phyloP scores from a whole-genome alignment of 768 basidiomycete species.

The Pleurotus tuoliensis region DNA sequence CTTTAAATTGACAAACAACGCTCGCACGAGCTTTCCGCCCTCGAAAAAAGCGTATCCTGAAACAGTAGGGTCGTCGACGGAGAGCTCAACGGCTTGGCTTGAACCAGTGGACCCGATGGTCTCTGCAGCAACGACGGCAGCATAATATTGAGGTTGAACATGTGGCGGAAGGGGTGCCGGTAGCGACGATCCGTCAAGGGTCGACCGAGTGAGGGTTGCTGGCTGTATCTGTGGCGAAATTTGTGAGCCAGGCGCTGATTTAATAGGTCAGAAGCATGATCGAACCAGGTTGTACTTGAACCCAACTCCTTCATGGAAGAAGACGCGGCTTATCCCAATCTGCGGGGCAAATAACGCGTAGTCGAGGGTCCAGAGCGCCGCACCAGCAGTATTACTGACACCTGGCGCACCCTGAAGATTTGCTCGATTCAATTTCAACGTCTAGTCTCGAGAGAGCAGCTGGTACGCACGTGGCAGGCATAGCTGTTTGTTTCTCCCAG shows the following conservation, averaged over 20 bases:
- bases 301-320: conserved; percentile 67
- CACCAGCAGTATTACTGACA: conserved; percentile 68
- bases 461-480: conserved; percentile 33
- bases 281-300: conserved; percentile 67
- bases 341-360: conserved; percentile 59
- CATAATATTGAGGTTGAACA: conserved; percentile 65
- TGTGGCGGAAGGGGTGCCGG: conserved; percentile 49
- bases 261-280: not conserved
- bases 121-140: conserved; percentile 56
- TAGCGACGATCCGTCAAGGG: conserved; percentile 48
- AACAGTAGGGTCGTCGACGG: conserved; percentile 40
- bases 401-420: conserved; percentile 40
- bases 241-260: not conserved
- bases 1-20: conserved; percentile 56
- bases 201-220: conserved; percentile 50
- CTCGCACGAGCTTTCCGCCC: conserved; percentile 34
- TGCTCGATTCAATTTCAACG: not conserved
- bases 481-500: conserved; percentile 62
- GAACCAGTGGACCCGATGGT: conserved; percentile 46
- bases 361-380: conserved; percentile 65
- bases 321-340: conserved; percentile 49
- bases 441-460: not conserved
- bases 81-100: conserved; percentile 43
- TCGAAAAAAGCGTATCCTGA: conserved; percentile 66
- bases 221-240: conserved; percentile 55